Evolutionary conservation across 495 filamentous ascomycete genomes (phyloP).

Genomic region (Saxispiralis lemnorum): DNA sequence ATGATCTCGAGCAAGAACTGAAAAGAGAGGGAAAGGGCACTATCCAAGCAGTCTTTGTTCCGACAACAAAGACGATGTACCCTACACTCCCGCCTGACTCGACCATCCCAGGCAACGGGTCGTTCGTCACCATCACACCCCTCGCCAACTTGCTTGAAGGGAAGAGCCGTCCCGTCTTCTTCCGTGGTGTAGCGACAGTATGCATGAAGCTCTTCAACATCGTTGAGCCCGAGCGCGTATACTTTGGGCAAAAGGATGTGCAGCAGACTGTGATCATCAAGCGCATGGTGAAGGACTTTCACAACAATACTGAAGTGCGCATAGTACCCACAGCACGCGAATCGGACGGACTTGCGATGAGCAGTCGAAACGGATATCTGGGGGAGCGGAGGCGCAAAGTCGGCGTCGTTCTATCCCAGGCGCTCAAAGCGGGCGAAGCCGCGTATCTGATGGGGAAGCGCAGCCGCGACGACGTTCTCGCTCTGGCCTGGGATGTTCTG

Average conservation of each 20-base stretch:
- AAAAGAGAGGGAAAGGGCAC: conserved; percentile 37
- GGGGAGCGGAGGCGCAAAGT: conserved; percentile 52
- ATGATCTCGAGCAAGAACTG: conserved; percentile 51
- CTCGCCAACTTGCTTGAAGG: conserved; percentile 68
- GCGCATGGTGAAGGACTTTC: conserved; percentile 75
- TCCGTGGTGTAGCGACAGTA: conserved; percentile 86
- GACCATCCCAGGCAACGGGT: conserved; percentile 43
- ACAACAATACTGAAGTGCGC: conserved; percentile 56
- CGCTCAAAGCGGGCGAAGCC: conserved; percentile 51
- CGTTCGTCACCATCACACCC: conserved; percentile 86
- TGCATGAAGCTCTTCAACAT: conserved; percentile 97
- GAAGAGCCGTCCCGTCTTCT: conserved; percentile 77
- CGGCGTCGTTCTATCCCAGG: conserved; percentile 50
- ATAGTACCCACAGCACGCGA: conserved; percentile 64
- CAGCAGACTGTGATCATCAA: conserved; percentile 87
- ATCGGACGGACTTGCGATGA: conserved; percentile 74
- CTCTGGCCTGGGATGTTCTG: conserved; percentile 40
- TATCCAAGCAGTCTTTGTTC: conserved; percentile 70
- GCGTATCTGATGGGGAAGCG: conserved; percentile 41
- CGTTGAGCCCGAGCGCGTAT: conserved; percentile 68
- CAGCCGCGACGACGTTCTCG: conserved; percentile 46
- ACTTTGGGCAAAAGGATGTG: conserved; percentile 96
- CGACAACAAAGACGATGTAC: conserved; percentile 71
- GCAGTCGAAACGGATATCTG: conserved; percentile 84
- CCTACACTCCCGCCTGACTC: conserved; percentile 69